Evolutionary conservation across 106 monocot genomes (phyloP), one percentile per base, ranked within the genome.

Genomic region (Allium sativum): DNA sequence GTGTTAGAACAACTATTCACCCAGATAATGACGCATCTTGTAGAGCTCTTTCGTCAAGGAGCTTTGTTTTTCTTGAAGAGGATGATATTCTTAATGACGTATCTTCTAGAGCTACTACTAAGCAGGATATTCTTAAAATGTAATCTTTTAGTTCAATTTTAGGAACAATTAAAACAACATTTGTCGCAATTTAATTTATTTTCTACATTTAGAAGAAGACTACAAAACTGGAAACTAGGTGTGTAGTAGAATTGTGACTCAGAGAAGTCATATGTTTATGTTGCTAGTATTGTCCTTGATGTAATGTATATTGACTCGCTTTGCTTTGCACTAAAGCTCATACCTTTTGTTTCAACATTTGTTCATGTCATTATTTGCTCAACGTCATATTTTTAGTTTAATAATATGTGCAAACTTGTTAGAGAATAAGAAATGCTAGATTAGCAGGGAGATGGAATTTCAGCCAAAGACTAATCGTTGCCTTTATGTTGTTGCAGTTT

Each of bases 391-490:
- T 61, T n/a, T 7, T 6, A 52, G 19, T 52, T 64, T 12, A 15
- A 44, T 14, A n/a, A 53, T 10, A 40, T 45, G 12, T 52, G 65
- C 69, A 90, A 84, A 56, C 7, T 56, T 96, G 58, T 42, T 87
- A 53, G 60, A 80, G 46, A 17, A 65, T 6, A 47, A 12, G 18
- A 87, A 82, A 56, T 44, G 78, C 9, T 90, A 90, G 90, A 19
- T 72, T 0, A 84, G 81, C 4, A 42, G 74, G 44, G 20, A 73
- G 10, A 58, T 64, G 6, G 95, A 96, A 21, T 87, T 78, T 81
- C 90, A 87, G 77, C 90, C 95, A n/a, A 96, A 74, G 78, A 79
- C 90, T n/a, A 74, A 79, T 50, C 64, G 79, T 16, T 57, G 70
- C 18, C 58, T 58, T 15, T 72, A 81, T 59, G 87, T 75, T 16